Evolutionary conservation across 257 asterid species (phyloP).

Genomic region (Nicotiana attenuata): DNA sequence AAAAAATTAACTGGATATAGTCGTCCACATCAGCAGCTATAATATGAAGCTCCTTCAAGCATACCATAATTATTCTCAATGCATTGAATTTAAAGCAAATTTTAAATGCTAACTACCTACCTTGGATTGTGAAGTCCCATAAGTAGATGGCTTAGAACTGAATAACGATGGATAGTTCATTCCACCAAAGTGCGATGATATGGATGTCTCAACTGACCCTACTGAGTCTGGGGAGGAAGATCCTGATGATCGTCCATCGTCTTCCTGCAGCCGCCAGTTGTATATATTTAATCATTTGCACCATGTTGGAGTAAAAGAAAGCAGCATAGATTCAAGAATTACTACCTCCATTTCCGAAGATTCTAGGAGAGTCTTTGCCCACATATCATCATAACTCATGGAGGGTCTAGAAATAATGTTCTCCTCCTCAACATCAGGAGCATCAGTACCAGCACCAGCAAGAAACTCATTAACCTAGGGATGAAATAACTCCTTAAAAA

Average conservation of each 20-base stretch:
- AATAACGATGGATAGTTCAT: conserved; percentile 95
- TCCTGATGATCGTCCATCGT: conserved; percentile 90
- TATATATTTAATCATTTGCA: background rate
- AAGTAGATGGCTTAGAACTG: conserved; percentile 82
- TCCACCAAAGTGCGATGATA: conserved; percentile 97
- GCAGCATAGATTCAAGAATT: conserved; percentile 12
- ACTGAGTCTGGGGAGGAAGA: conserved; percentile 95
- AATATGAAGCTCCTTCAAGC: background rate
- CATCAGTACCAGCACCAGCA: conserved; percentile 99
- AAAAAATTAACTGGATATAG: background rate
- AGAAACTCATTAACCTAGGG: conserved; percentile 88
- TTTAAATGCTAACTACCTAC: conserved; percentile 22
- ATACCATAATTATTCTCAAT: background rate
- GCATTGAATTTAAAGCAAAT: conserved; percentile 1
- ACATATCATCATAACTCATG: conserved; percentile 97
- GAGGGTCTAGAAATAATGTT: conserved; percentile 85
- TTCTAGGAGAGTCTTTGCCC: conserved; percentile 99
- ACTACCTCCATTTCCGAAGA: conserved; percentile 80
- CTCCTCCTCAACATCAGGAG: conserved; percentile 99
- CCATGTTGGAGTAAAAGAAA: conserved; percentile 5
- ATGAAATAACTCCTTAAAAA: background rate
- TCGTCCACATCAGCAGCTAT: background rate
- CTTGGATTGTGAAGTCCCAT: conserved; percentile 63
- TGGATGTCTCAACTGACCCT: conserved; percentile 96
- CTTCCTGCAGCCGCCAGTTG: conserved; percentile 49